A percentile compares a stretch with the other conserved stretches of the same genome.
These are phyloP conservation scores for Micromonas commoda DNA, from an alignment of 139 green algal species.

Conservation along the genomic window DNA sequence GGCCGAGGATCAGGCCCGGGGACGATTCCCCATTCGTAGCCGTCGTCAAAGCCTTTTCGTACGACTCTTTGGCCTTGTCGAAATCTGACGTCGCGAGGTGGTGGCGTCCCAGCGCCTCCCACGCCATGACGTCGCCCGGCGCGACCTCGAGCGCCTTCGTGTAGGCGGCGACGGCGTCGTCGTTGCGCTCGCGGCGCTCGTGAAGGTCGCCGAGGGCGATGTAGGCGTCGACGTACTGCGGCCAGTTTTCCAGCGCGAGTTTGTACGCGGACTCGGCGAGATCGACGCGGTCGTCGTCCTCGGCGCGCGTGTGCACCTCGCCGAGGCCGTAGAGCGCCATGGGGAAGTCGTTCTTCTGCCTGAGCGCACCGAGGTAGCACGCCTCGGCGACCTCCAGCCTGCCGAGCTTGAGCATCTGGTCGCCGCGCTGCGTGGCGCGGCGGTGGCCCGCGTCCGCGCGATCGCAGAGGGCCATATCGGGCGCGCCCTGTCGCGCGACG, in stretches of 20 bases:
- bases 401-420: background rate
- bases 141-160: background rate
- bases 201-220: slow-evolving; percentile 9
- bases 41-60: too few species aligned
- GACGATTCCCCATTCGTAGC: background rate
- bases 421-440: background rate
- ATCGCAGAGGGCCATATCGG: background rate
- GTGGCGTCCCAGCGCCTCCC: background rate
- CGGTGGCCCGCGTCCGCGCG: background rate
- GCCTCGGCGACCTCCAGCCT: background rate
- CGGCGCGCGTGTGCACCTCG: background rate
- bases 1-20: background rate
- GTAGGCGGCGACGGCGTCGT: background rate
- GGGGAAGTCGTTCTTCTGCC: slow-evolving; percentile 1
- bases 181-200: background rate
- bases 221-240: slow-evolving; percentile 12
- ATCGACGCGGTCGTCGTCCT: background rate
- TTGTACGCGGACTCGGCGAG: background rate
- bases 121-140: background rate
- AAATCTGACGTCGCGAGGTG: background rate
- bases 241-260: background rate
- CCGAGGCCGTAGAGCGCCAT: slow-evolving; percentile 2
- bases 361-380: slow-evolving; percentile 5
- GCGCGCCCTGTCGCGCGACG: background rate
- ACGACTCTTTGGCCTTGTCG: background rate